These are phyloP conservation scores for Pseudogymnoascus pannorum DNA, from an alignment of 2,329 filamentous ascomycete species.

Conservation along the genomic window DNA sequence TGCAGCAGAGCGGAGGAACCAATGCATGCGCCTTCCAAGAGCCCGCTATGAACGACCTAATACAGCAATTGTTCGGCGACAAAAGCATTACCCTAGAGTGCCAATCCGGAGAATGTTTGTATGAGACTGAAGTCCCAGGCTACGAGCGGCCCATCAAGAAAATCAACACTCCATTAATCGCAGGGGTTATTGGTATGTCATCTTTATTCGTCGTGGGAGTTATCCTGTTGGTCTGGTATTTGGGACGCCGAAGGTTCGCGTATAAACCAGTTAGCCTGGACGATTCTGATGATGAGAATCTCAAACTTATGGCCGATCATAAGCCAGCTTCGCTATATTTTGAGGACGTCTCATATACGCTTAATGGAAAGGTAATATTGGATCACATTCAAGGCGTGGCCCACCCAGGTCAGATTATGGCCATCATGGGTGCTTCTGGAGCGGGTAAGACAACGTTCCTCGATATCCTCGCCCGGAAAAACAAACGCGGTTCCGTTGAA, in stretches of 20 bases:
- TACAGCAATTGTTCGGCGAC: constrained; percentile 84
- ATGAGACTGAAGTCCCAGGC: constrained; percentile 86
- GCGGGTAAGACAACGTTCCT: constrained; percentile 97
- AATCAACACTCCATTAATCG: constrained; percentile 95
- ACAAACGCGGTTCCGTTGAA: constrained; percentile 73
- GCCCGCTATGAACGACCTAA: constrained; percentile 85
- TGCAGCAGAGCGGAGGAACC: constrained; percentile 52
- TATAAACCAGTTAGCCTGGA: constrained; percentile 75
- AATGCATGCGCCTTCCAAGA: constrained; percentile 79
- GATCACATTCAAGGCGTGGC: constrained; percentile 74
- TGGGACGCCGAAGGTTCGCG: constrained; percentile 65
- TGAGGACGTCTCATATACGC: constrained; percentile 74
- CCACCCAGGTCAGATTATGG: constrained; percentile 90
- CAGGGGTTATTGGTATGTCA: constrained; percentile 80
- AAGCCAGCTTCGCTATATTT: constrained; percentile 86
- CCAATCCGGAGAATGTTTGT: constrained; percentile 82
- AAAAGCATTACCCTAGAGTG: constrained; percentile 79
- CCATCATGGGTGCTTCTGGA: constrained; percentile 96
- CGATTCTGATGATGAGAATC: constrained; percentile 80
- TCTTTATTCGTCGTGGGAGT: constrained; percentile 84
- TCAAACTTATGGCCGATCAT: constrained; percentile 83
- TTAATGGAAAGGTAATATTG: constrained; percentile 85
- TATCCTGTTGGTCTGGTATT: constrained; percentile 78
- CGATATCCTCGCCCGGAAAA: constrained; percentile 92
- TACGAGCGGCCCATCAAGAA: constrained; percentile 82